Base-by-base conservation (phyloP, 2,329 filamentous ascomycete species). In the Aspergillus fijiensis region DNA sequence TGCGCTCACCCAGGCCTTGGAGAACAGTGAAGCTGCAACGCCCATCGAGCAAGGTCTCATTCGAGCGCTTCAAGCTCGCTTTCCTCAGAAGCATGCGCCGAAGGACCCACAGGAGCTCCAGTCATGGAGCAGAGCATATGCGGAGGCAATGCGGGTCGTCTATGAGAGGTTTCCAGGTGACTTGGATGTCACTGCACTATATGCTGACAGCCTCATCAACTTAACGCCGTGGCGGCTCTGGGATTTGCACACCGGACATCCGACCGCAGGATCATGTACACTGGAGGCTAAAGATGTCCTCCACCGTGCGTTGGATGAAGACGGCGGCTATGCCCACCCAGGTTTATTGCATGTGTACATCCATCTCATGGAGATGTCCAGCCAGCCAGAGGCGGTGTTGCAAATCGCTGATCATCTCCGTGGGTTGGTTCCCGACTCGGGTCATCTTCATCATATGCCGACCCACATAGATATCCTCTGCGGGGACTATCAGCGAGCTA, bases 351-450 rank as follows among this genome's bases (percentile, higher is more conserved):
- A 93, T 71, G 76, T 91, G 33, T 92, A 92, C 72, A 89, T 92
- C 45, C 89, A 92, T 66, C 82, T 91, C 3, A 89, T 91, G 80
- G 89, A 92, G 69, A 91, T 91, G 89, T 91, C 89, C 0, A 76
- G 79, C 0, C 81, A 78, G 0, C 89, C 89, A 0, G 89, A 91
- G 70, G 70, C 75, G 1, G 89, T 87, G 1, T 72, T 90, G 16
- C 77, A 82, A 0, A 79, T 83, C 0, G 88, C 88, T 5, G 83
- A 91, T 67, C 76, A 69, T 23, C 80, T 92, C 11, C 85, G 89
- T 23, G 81, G 79, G 10, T 80, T 91, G 2, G 84, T 89, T 0
- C 89, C 89, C 0, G 88, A 91, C 69, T 81, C 85, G 0, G 89
- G 89, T 0, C 89, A 92, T 72, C 76, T 91, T 0, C 80, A 87